Evolutionary conservation across 352 stramenopile species (phyloP), one percentile per base, ranked within the genome.

Genomic region (Blastocystis sp.): DNA sequence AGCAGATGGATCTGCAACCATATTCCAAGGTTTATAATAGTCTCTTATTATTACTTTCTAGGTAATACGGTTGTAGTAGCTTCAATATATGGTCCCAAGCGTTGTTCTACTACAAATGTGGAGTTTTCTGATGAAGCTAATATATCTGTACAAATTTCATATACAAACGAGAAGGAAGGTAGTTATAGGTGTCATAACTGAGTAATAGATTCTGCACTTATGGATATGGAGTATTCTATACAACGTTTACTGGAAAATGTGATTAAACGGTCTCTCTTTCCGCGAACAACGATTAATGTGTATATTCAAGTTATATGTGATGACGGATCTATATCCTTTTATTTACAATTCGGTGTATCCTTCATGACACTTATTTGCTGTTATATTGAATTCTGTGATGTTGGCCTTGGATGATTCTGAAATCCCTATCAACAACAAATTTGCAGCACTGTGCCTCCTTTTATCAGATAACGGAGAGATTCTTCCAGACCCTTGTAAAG

Each of bases 211-310:
- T 35, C 39, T 29, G 43, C 37, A 46, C 37, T 66, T 21, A 83
- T 49, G 21, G 27, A 83, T n/a, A 65, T 83, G 71, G 51, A 83
- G 14, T 66, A 83, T 32, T 29, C 49, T 16, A 43, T 83, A 16
- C 71, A 83, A 51, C 54, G 66, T 35, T 43, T 83, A 11, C 49
- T 83, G 4, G 71, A 83, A 43, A 83, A 83, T 42, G 71, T 83
- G 49, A 83, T 83, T 63, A 27, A 83, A n/a, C 51, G 71, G 19
- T 83, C 71, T 67, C 71, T 83, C 71, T 83, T 83, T 63, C 71
- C 71, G 4, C 43, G 51, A 19, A 83, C 46, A 21, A 43, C 32
- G 6, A 83, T 83, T 65, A n/a, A 27, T 7, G 51, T 66, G n/a
- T 83, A 65, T n/a, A 29, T 65, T 12, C 71, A 83, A 51, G 71